Conservation (phyloP, 441 rosid genomes). For the Croton setiger region DNA sequence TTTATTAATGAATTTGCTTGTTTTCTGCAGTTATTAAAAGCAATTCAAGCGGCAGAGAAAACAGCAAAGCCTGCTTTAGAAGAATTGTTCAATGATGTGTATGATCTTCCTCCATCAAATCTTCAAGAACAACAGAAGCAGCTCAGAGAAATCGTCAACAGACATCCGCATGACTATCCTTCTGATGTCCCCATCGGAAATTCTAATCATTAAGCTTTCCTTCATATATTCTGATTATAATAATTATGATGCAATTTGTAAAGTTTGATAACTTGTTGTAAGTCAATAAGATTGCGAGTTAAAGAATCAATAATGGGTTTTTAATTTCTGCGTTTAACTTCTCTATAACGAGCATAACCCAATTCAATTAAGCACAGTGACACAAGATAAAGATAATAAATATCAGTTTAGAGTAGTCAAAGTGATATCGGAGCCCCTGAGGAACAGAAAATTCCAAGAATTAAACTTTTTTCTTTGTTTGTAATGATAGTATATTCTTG, state of each 20-base stretch:
- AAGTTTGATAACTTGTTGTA: not conserved
- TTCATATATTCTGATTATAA: not conserved
- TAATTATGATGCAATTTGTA: not conserved
- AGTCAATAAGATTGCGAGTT: too few species aligned
- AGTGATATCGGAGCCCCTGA: not conserved
- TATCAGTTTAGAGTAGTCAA: not conserved
- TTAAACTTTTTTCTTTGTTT: conserved; percentile 15
- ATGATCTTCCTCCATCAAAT: conserved; percentile 59
- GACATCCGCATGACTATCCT: conserved; percentile 71
- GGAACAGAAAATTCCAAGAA: not conserved
- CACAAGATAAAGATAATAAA: not conserved
- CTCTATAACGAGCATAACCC: not conserved
- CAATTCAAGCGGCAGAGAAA: conserved; percentile 69
- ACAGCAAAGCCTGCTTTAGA: conserved; percentile 55
- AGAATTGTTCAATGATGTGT: conserved; percentile 68
- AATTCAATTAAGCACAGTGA: not conserved
- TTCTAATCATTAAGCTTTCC: not conserved
- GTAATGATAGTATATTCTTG: conserved; percentile 22
- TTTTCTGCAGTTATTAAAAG: conserved; percentile 55
- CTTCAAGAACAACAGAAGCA: conserved; percentile 60
- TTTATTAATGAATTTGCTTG: too few species aligned
- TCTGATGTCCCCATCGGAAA: conserved; percentile 47
- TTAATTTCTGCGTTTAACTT: too few species aligned
- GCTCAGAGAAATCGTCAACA: conserved; percentile 48
- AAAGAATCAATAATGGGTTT: too few species aligned